phyloP scores from a whole-genome alignment of 2,329 filamentous ascomycete species.

The Akanthomyces muscarius region DNA sequence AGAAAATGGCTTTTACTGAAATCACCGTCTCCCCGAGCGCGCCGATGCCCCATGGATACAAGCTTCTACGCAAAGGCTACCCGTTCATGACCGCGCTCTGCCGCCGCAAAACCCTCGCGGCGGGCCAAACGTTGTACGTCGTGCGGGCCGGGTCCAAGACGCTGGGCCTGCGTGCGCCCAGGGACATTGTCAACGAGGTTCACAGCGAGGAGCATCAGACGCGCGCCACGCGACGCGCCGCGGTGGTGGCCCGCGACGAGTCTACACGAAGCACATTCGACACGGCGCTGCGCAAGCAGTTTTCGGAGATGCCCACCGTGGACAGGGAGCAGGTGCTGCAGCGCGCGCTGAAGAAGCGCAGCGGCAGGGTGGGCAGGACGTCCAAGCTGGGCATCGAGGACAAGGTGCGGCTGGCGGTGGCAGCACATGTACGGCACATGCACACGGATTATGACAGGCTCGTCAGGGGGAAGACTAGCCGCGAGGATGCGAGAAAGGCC shows the following conservation, averaged over 20 bases:
- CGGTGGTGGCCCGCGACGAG: conserved; percentile 33
- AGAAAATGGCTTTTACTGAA: conserved; percentile 18
- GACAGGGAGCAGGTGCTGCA: conserved; percentile 34
- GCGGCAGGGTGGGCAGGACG: conserved; percentile 45
- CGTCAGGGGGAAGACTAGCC: conserved; percentile 22
- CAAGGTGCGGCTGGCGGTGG: conserved; percentile 43
- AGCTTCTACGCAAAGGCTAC: conserved; percentile 40
- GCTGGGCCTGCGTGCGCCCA: conserved; percentile 39
- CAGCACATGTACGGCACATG: conserved; percentile 45
- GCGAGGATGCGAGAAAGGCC: conserved; percentile 16
- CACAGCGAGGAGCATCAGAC: conserved; percentile 29
- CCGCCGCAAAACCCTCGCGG: conserved; percentile 34
- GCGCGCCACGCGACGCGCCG: conserved; percentile 28
- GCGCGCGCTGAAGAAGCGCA: conserved; percentile 42
- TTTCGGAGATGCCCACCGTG: conserved; percentile 36
- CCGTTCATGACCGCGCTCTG: conserved; percentile 40
- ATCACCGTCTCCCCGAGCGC: conserved; percentile 23
- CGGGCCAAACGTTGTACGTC: conserved; percentile 32
- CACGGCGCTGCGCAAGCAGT: conserved; percentile 34
- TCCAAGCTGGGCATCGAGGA: conserved; percentile 33
- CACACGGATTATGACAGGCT: conserved; percentile 45
- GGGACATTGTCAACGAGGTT: conserved; percentile 28
- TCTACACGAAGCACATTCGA: conserved; percentile 31
- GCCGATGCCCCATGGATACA: conserved; percentile 37
- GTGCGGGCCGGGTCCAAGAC: conserved; percentile 28